Evolutionary conservation across 2,329 filamentous ascomycete species (phyloP).

Genomic region (Cylindrodendrum hubeiense): DNA sequence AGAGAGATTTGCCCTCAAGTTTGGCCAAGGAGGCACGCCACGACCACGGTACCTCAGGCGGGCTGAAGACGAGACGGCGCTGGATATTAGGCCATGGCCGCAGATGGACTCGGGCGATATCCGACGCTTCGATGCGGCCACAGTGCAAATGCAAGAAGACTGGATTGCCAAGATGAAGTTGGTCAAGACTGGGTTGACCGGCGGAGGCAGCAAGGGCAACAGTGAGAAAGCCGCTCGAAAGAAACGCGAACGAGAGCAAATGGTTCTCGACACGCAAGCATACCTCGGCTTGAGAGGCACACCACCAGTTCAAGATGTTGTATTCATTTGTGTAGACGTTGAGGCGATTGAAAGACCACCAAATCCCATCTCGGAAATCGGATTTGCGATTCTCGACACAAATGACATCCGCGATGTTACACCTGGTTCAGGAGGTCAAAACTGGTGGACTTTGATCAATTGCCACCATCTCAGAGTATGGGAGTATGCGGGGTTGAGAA

Average conservation of each 20-base stretch:
- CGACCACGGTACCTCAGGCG: constrained; percentile 77
- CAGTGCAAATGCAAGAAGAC: constrained; percentile 13
- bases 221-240: constrained; percentile 59
- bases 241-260: constrained; percentile 63
- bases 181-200: constrained; percentile 32
- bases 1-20: constrained; percentile 71
- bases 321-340: constrained; percentile 85
- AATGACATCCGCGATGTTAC: constrained; percentile 61
- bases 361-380: constrained; percentile 83
- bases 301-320: constrained; percentile 39
- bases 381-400: constrained; percentile 85
- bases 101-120: constrained; percentile 52
- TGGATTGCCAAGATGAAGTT: constrained; percentile 40
- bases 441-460: constrained; percentile 77
- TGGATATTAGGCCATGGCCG: constrained; percentile 49
- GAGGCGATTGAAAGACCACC: constrained; percentile 82
- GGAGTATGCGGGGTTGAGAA: constrained; percentile 76
- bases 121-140: constrained; percentile 44
- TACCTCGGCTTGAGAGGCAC: constrained; percentile 72
- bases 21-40: constrained; percentile 70
- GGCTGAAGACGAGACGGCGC: constrained; percentile 57
- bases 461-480: constrained; percentile 81
- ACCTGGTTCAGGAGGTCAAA: constrained; percentile 71
- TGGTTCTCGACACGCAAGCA: constrained; percentile 74
- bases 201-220: constrained; percentile 50